A percentile compares a stretch with the other conserved stretches of the same genome.
Evolutionary conservation across 139 green algal genomes (phyloP).

Genomic region (Haematococcus lacustris): DNA sequence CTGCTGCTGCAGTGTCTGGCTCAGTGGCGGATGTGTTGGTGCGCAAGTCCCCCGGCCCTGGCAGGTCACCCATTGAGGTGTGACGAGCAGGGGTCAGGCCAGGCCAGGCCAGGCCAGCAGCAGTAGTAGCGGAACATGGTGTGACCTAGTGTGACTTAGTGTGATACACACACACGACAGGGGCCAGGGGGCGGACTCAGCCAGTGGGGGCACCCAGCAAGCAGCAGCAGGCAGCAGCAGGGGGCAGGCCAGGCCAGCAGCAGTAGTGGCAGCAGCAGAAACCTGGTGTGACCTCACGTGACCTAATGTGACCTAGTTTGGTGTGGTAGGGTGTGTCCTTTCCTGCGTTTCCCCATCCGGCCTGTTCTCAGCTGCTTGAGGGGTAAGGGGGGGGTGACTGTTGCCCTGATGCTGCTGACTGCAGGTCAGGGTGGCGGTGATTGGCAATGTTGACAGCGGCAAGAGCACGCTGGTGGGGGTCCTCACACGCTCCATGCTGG

Average conservation of each 20-base stretch:
- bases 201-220: no score
- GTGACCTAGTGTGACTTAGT: not conserved
- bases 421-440: slow-evolving; percentile 63
- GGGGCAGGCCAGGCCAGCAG: no score
- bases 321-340: not conserved
- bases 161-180: not conserved
- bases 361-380: no score
- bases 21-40: slow-evolving; percentile 53
- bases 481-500: slow-evolving; percentile 74
- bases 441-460: slow-evolving; percentile 89
- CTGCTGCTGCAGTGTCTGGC: slow-evolving; percentile 12
- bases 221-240: no score
- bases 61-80: slow-evolving; percentile 53
- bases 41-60: slow-evolving; percentile 21
- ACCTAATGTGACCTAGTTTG: no score
- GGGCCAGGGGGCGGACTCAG: no score
- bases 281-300: no score
- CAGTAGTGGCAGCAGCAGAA: no score
- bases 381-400: not conserved
- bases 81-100: not conserved
- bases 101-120: not conserved
- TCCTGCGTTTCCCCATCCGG: not conserved
- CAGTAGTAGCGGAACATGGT: not conserved
- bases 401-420: not conserved
- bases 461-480: slow-evolving; percentile 90